A percentile compares a stretch with the other conserved stretches of the same genome.
phyloP scores from a whole-genome alignment of 352 stramenopile species.

The Globisporangium barbulae region DNA sequence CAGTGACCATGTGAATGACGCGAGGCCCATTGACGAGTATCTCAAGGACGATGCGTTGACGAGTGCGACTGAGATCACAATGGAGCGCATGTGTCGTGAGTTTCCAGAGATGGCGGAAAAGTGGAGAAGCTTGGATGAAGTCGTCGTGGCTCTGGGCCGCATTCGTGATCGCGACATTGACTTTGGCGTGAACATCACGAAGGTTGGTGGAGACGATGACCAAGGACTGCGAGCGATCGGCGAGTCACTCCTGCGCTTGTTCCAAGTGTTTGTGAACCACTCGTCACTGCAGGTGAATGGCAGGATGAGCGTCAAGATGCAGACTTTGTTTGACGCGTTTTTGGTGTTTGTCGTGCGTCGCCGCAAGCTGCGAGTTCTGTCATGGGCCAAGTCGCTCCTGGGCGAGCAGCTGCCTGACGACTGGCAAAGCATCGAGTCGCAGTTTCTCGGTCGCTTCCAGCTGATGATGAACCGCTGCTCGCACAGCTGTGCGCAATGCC shows the following conservation, averaged over 20 bases:
- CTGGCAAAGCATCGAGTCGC: conserved; percentile 46
- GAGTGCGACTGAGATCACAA: conserved; percentile 22
- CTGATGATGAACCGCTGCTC: conserved; percentile 57
- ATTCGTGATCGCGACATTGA: conserved; percentile 48
- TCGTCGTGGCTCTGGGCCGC: conserved; percentile 19
- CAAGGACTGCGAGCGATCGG: conserved; percentile 16
- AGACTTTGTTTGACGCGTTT: conserved; percentile 55
- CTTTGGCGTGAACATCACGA: conserved; percentile 31
- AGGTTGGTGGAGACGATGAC: conserved; percentile 10
- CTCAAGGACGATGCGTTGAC: conserved; percentile 32
- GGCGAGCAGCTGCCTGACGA: conserved; percentile 36
- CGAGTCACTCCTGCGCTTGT: conserved; percentile 25
- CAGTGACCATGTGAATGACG: conserved; percentile 18
- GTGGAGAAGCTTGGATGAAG: conserved; percentile 26
- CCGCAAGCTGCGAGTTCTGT: conserved; percentile 40
- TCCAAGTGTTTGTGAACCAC: conserved; percentile 27
- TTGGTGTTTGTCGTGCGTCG: conserved; percentile 54
- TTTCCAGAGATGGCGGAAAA: conserved; percentile 32
- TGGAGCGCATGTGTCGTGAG: conserved; percentile 27
- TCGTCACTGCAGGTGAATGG: conserved; percentile 8
- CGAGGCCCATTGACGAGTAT: conserved; percentile 17
- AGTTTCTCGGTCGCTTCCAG: conserved; percentile 41
- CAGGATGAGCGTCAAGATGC: conserved; percentile 22
- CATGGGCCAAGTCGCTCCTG: conserved; percentile 43
- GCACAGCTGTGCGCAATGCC: conserved; percentile 44